Conservation (phyloP, 1,284 basidiomycete genomes). For the Wallemia ichthyophaga region DNA sequence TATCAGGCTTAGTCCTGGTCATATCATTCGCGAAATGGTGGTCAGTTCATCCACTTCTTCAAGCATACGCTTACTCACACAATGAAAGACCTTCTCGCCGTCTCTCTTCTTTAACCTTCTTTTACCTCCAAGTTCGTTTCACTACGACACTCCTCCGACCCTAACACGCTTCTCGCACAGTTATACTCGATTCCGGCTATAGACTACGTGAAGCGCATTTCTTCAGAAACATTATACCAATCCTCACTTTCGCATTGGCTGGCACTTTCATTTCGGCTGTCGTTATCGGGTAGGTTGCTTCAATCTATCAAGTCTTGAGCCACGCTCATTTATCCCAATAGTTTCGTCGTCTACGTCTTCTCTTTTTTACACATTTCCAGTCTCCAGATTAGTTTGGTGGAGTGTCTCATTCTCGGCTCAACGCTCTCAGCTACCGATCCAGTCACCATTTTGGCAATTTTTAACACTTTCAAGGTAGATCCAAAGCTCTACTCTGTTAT, state of each 20-base stretch:
- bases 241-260: slow-evolving; percentile 79
- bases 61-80: background rate
- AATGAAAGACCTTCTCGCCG: slow-evolving; percentile 57
- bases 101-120: slow-evolving; percentile 94
- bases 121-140: slow-evolving; percentile 38
- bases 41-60: no score
- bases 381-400: slow-evolving; percentile 40
- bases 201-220: slow-evolving; percentile 54
- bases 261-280: slow-evolving; percentile 93
- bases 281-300: slow-evolving; percentile 47
- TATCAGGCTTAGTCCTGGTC: slow-evolving; percentile 64
- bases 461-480: slow-evolving; percentile 95
- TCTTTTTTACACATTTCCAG: slow-evolving; percentile 70
- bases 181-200: slow-evolving; percentile 93
- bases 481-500: slow-evolving; percentile 93
- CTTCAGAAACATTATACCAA: slow-evolving; percentile 89
- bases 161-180: background rate
- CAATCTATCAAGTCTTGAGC: background rate
- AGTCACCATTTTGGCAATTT: slow-evolving; percentile 92
- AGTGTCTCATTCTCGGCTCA: slow-evolving; percentile 87
- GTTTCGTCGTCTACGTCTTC: slow-evolving; percentile 82
- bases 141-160: no score
- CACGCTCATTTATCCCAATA: slow-evolving; percentile 21
- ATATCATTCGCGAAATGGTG: slow-evolving; percentile 87
- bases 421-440: slow-evolving; percentile 93